These are phyloP conservation scores for Pseudogymnoascus sp. DNA, from an alignment of 2,329 filamentous ascomycete genomes.

Conservation along the genomic window DNA sequence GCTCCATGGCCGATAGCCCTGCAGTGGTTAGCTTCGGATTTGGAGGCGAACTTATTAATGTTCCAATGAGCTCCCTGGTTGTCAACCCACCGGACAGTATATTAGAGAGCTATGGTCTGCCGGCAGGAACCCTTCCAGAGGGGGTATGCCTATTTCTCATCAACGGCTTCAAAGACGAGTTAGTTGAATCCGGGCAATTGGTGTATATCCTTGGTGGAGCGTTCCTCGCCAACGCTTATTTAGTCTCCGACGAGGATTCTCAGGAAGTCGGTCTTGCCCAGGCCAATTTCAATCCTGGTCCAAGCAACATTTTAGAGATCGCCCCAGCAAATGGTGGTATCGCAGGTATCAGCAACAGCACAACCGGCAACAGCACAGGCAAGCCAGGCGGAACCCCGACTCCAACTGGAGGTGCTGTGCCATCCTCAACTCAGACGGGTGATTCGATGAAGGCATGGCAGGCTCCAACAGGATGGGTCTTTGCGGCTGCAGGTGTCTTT, in stretches of 20 bases:
- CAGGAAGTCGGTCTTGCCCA: slow-evolving; percentile 43
- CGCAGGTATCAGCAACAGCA: neutral
- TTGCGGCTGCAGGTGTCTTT: slow-evolving; percentile 5
- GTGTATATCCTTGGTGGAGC: slow-evolving; percentile 40
- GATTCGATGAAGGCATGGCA: neutral
- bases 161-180: neutral
- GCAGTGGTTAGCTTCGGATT: slow-evolving; percentile 47
- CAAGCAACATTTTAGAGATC: neutral
- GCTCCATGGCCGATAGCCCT: slow-evolving; percentile 37
- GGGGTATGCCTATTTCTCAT: neutral
- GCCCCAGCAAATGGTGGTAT: neutral
- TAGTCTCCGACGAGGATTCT: slow-evolving; percentile 45
- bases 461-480: slow-evolving; percentile 11
- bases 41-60: slow-evolving; percentile 42
- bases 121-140: neutral
- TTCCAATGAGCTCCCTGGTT: slow-evolving; percentile 51
- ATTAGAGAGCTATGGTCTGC: neutral
- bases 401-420: slow-evolving; percentile 1
- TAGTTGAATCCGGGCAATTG: neutral
- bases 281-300: slow-evolving; percentile 38
- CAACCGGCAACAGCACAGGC: neutral
- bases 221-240: slow-evolving; percentile 49
- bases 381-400: neutral
- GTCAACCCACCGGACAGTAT: slow-evolving; percentile 25
- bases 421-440: neutral